These are phyloP conservation scores for Aspergillus sp. DNA, from an alignment of 2,329 filamentous ascomycete genomes.

Conservation along the genomic window DNA sequence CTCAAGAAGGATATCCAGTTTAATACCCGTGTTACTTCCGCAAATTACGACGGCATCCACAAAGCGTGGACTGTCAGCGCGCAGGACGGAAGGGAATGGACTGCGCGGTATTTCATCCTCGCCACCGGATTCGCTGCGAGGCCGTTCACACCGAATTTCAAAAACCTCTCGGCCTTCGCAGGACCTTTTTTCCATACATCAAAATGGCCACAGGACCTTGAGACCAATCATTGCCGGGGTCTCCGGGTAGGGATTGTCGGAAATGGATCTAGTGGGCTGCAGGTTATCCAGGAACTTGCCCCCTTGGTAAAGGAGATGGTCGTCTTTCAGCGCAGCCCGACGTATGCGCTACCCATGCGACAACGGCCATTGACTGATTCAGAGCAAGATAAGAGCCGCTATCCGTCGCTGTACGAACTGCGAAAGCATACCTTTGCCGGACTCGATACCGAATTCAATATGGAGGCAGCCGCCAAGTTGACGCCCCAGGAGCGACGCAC, in stretches of 20 bases:
- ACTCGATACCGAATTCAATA: background rate
- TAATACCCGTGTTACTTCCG: background rate
- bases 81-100: background rate
- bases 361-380: background rate
- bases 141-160: background rate
- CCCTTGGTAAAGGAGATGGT: background rate
- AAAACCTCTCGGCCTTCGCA: background rate
- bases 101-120: background rate
- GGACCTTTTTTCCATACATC: background rate
- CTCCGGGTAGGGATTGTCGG: background rate
- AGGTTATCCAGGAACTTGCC: background rate
- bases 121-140: background rate
- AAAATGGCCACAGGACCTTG: background rate
- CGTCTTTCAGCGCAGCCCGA: background rate
- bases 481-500: constrained; percentile 47
- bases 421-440: background rate
- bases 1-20: constrained; percentile 40
- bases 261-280: background rate
- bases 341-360: background rate
- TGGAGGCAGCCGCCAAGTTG: constrained; percentile 33
- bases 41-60: background rate
- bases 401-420: background rate
- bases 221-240: no score
- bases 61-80: background rate
- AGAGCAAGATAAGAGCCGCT: background rate